Conservation (phyloP, 768 basidiomycete genomes). For the Suillus alpinus region DNA sequence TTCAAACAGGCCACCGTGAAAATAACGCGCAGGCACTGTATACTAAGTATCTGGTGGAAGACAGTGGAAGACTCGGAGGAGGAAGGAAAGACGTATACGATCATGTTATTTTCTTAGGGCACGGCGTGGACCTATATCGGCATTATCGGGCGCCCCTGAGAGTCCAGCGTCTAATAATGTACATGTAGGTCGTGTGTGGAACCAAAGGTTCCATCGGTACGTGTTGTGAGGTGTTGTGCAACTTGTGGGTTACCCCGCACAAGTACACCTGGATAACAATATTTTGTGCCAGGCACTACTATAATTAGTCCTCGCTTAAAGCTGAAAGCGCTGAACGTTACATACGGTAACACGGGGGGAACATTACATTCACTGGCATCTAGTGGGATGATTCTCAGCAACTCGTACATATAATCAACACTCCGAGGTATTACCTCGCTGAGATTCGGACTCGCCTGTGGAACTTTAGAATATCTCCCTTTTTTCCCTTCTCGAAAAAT, state of each 20-base stretch:
- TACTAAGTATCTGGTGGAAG: not conserved
- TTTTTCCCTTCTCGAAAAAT: not conserved
- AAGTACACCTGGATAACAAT: not conserved
- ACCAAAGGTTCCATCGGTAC: too few species aligned
- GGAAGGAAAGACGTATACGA: not conserved
- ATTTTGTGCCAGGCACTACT: not conserved
- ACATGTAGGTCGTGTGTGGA: not conserved
- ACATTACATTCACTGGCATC: not conserved
- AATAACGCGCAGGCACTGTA: not conserved
- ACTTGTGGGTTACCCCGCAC: not conserved
- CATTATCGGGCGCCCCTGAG: not conserved
- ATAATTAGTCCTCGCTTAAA: not conserved
- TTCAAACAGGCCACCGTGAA: not conserved
- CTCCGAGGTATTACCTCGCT: not conserved
- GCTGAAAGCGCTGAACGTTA: not conserved
- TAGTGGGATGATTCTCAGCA: not conserved
- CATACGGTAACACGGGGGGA: not conserved
- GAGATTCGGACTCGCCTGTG: not conserved
- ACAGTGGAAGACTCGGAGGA: not conserved
- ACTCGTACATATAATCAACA: not conserved
- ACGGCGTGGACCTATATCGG: not conserved
- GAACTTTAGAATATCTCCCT: not conserved
- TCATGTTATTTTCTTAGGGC: not conserved
- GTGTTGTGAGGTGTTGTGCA: not conserved
- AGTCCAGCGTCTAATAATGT: not conserved